Percentiles rank a stretch among this genome's conserved stretches.
Evolutionary conservation across 202 grass and related monocot species (phyloP).

Genomic region (Dendrocalamus latiflorus): DNA sequence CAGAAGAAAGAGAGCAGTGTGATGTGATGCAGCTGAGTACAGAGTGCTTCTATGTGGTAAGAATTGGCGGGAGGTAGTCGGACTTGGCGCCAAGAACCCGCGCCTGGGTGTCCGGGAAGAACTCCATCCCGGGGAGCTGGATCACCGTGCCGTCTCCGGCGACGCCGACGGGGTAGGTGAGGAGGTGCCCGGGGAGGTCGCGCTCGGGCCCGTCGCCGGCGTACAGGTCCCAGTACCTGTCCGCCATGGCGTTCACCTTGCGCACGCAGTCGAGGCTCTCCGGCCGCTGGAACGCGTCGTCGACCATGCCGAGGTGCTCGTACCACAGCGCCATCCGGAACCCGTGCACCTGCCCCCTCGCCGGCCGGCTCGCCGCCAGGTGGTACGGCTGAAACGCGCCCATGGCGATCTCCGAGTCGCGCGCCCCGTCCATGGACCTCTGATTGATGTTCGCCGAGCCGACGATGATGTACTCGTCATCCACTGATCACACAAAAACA

Average conservation of each 20-base stretch:
- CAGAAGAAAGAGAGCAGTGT: background rate
- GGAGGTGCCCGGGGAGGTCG: conserved; percentile 90
- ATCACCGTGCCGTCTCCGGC: conserved; percentile 47
- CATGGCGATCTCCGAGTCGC: conserved; percentile 96
- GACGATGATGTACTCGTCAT: conserved; percentile 91
- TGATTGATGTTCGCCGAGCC: conserved; percentile 98
- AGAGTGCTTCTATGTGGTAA: conserved; percentile 54
- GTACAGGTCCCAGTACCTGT: conserved; percentile 77
- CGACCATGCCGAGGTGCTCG: conserved; percentile 71
- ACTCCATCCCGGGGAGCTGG: conserved; percentile 64
- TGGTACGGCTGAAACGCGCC: conserved; percentile 69
- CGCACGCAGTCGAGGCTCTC: conserved; percentile 65
- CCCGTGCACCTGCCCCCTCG: conserved; percentile 77
- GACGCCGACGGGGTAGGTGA: conserved; percentile 68
- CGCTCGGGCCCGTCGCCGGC: conserved; percentile 39
- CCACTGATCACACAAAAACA: conserved; percentile 36
- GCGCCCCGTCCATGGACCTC: conserved; percentile 79
- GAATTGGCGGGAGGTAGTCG: conserved; percentile 67
- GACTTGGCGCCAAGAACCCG: conserved; percentile 58
- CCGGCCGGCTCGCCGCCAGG: conserved; percentile 41
- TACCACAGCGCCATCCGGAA: conserved; percentile 95
- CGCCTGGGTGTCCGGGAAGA: conserved; percentile 85
- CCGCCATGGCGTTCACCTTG: conserved; percentile 78
- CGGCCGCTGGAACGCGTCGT: conserved; percentile 50
- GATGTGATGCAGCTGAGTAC: background rate